A percentile compares a stretch with the other conserved stretches of the same genome.
Conservation (phyloP, 345 rosid genomes). For the Sisymbrium irio region DNA sequence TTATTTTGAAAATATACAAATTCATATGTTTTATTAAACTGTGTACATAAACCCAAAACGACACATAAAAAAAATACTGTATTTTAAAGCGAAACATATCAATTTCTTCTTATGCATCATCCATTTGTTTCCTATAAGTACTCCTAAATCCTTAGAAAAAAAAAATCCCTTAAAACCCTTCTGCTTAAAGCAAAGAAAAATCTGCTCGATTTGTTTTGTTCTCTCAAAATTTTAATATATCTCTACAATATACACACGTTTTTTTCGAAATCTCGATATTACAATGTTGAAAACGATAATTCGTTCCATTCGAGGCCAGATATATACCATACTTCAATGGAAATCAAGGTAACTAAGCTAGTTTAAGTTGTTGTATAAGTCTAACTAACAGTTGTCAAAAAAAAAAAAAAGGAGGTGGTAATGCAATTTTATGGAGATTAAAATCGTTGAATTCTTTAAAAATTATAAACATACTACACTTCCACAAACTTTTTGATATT, state of each 20-base stretch:
- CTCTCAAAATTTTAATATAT: not conserved
- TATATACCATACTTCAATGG: conserved; percentile 23
- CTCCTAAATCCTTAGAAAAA: not conserved
- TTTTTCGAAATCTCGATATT: not conserved
- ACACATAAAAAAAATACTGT: too few species aligned
- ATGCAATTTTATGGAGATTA: not conserved
- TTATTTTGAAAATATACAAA: too few species aligned
- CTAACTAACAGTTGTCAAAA: not conserved
- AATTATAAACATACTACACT: not conserved
- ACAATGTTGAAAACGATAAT: not conserved
- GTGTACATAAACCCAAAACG: too few species aligned
- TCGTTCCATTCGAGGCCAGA: not conserved
- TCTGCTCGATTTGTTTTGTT: not conserved
- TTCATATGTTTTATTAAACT: too few species aligned
- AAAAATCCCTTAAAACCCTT: not conserved
- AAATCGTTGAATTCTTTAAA: not conserved
- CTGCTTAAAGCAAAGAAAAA: not conserved
- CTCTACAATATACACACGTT: not conserved
- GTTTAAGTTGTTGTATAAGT: not conserved
- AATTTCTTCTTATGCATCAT: not conserved
- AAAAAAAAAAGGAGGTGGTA: not conserved
- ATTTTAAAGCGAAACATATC: conserved; percentile 9
- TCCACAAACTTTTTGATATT: not conserved
- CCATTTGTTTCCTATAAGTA: conserved; percentile 16
- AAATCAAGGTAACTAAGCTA: conserved; percentile 30